Conservation (phyloP, 179 eudicot genomes). For the Beta macrorhiza region DNA sequence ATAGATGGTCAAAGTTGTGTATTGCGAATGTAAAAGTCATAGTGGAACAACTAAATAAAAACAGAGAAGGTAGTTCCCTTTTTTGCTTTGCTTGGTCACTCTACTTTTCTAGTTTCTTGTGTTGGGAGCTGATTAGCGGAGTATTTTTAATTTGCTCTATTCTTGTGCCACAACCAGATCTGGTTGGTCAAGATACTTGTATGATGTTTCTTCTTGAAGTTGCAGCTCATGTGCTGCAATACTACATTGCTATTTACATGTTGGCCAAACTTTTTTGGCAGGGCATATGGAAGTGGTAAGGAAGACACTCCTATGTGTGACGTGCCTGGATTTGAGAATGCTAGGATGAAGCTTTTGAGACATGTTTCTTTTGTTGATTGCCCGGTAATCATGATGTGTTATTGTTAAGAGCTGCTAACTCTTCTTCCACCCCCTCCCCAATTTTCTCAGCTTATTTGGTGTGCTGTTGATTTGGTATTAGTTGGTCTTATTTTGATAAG, state of each 20-base stretch:
- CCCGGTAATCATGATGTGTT: constrained; percentile 52
- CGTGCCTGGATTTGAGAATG: constrained; percentile 90
- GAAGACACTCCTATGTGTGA: constrained; percentile 92
- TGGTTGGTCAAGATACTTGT: neutral
- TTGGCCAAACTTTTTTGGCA: constrained; percentile 27
- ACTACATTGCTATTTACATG: neutral
- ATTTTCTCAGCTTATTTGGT: neutral
- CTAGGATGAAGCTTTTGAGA: constrained; percentile 83
- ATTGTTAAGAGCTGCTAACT: neutral
- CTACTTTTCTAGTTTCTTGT: neutral
- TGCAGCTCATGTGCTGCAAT: neutral
- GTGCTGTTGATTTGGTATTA: neutral
- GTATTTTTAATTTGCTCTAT: neutral
- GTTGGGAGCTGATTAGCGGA: too few species aligned
- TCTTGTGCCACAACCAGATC: neutral
- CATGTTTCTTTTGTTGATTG: constrained; percentile 98
- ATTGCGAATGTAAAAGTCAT: too few species aligned
- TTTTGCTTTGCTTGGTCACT: constrained; percentile 13
- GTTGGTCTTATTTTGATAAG: neutral
- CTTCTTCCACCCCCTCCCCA: neutral
- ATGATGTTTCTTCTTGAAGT: neutral
- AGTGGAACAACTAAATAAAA: too few species aligned
- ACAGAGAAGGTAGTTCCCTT: neutral
- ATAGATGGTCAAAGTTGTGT: too few species aligned
- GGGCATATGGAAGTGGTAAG: constrained; percentile 99